phyloP scores from a whole-genome alignment of 2,329 filamentous ascomycete genomes.

The Xylaria multiplex region DNA sequence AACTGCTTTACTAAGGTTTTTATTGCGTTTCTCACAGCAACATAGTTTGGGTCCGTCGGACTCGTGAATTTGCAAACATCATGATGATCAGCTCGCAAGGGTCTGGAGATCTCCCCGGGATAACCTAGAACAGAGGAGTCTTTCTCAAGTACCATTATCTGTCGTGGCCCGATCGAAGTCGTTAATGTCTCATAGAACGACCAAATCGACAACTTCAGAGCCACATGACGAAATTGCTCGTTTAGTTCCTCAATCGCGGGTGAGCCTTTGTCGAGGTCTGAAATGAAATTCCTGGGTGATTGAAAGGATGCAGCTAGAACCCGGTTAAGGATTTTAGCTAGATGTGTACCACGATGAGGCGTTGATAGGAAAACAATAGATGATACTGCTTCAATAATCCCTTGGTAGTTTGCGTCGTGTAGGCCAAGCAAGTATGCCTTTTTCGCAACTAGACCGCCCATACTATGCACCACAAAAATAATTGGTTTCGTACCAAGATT shows the following conservation, averaged over 20 bases:
- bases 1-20: constrained; percentile 8
- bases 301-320: constrained; percentile 35
- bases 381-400: constrained; percentile 37
- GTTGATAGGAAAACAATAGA: constrained; percentile 44
- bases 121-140: constrained; percentile 47
- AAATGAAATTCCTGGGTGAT: constrained; percentile 41
- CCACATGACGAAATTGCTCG: constrained; percentile 49
- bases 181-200: constrained; percentile 52
- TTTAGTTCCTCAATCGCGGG: constrained; percentile 47
- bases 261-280: constrained; percentile 41
- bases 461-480: constrained; percentile 42
- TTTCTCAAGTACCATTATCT: constrained; percentile 42
- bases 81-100: constrained; percentile 48
- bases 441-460: constrained; percentile 46
- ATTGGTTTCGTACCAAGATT: constrained; percentile 38
- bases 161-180: constrained; percentile 35
- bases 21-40: constrained; percentile 23
- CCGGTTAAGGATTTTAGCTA: constrained; percentile 41
- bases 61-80: constrained; percentile 46
- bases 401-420: constrained; percentile 39
- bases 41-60: constrained; percentile 41
- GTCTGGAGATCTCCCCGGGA: constrained; percentile 40
- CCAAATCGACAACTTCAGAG: constrained; percentile 46
- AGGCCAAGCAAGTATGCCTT: constrained; percentile 42
- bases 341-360: constrained; percentile 43